These are phyloP conservation scores for Boletus sensibilis DNA, from an alignment of 768 basidiomycete species.

Conservation along the genomic window DNA sequence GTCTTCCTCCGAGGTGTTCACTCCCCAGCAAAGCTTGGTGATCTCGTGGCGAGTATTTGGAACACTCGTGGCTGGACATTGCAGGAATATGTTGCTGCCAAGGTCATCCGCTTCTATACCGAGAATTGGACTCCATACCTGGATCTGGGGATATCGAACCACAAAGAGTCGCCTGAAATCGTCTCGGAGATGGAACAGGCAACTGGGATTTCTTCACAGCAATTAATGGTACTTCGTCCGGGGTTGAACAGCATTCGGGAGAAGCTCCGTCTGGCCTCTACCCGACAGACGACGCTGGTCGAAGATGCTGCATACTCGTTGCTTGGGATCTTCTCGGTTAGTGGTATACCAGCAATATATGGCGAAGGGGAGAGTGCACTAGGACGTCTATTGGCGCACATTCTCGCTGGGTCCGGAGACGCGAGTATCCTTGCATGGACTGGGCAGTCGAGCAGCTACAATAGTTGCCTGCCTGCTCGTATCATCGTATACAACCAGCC, in stretches of 20 bases:
- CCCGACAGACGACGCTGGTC: not conserved
- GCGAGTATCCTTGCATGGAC: constrained; percentile 6
- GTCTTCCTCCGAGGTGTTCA: constrained; percentile 4
- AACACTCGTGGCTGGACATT: constrained; percentile 7
- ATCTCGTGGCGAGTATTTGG: not conserved
- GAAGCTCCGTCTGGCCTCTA: not conserved
- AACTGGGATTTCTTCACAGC: not conserved
- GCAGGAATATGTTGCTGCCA: constrained; percentile 6
- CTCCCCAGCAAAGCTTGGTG: not conserved
- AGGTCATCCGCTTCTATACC: constrained; percentile 1
- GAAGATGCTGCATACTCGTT: constrained; percentile 3
- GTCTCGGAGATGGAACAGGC: constrained; percentile 4
- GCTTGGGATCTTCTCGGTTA: constrained; percentile 1
- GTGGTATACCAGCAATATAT: not conserved
- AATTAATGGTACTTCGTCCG: not conserved
- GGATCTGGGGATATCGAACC: not conserved
- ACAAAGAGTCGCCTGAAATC: constrained; percentile 1
- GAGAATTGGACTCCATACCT: not conserved
- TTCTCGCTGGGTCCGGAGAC: not conserved
- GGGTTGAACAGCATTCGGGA: not conserved
- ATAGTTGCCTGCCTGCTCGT: constrained; percentile 4
- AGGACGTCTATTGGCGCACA: not conserved
- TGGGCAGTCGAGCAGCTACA: not conserved
- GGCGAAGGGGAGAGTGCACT: not conserved
- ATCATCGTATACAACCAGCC: not conserved